These are phyloP conservation scores for Rubia balearica DNA, from an alignment of 305 asterid species.

Conservation along the genomic window DNA sequence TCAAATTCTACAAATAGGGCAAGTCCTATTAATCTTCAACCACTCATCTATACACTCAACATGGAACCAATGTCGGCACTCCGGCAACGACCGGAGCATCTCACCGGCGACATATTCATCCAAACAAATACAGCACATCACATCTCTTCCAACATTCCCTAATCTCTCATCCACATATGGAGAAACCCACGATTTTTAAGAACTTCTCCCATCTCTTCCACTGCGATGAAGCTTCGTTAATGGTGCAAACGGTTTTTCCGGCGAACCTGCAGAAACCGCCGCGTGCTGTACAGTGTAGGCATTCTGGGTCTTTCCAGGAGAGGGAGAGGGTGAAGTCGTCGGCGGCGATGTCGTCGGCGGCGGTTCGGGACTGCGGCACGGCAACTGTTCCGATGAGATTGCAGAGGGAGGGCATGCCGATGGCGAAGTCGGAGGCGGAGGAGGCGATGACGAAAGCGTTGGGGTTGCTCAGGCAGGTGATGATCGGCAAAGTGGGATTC, in stretches of 20 bases:
- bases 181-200: neutral
- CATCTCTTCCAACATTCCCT: conserved; percentile 40
- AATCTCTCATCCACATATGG: conserved; percentile 43
- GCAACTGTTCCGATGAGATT: neutral
- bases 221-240: neutral
- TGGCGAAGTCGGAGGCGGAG: neutral
- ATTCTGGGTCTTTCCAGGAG: conserved; percentile 49
- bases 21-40: no score
- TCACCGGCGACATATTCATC: conserved; percentile 29
- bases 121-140: conserved; percentile 60
- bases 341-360: neutral
- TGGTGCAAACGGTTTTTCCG: conserved; percentile 1
- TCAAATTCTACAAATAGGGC: no score
- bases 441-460: conserved; percentile 38
- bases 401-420: conserved; percentile 35
- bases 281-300: conserved; percentile 36
- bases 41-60: no score
- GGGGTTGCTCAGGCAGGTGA: conserved; percentile 61
- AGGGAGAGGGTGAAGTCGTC: conserved; percentile 22
- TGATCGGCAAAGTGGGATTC: conserved; percentile 14
- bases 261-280: conserved; percentile 25
- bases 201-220: neutral
- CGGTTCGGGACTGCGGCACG: conserved; percentile 17
- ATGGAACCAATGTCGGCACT: no score
- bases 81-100: no score